Conservation (phyloP, 73 alveolate genomes). For the Paramecium primaurelia region DNA sequence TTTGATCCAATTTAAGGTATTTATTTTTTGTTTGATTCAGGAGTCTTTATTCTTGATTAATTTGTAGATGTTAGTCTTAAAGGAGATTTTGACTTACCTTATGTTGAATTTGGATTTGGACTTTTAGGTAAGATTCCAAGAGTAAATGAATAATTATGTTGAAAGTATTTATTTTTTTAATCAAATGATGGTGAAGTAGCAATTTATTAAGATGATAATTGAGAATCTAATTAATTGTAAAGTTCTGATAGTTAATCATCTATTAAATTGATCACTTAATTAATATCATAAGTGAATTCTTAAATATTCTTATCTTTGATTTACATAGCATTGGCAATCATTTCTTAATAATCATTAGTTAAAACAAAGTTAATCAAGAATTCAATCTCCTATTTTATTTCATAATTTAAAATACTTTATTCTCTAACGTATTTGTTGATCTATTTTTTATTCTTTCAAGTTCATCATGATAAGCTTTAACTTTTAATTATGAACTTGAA, state of each 20-base stretch:
- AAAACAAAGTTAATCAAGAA: not conserved
- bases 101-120: not conserved
- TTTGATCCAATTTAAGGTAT: not conserved
- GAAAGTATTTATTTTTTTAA: not conserved
- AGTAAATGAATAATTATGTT: not conserved
- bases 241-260: not conserved
- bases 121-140: not conserved
- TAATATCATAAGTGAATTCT: constrained; percentile 12
- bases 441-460: not conserved
- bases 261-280: not conserved
- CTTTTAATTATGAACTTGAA: not conserved
- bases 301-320: not conserved
- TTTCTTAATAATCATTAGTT: not conserved
- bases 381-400: not conserved
- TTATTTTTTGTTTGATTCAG: not conserved
- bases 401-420: not conserved
- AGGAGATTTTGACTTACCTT: not conserved
- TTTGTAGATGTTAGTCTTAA: not conserved
- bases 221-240: not conserved
- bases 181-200: not conserved
- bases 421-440: not conserved
- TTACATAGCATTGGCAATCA: not conserved
- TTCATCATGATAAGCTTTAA: constrained; percentile 19
- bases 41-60: constrained; percentile 32
- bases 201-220: not conserved